A percentile compares a stretch with the other conserved stretches of the same genome.
phyloP scores from a whole-genome alignment of 371 early-diverging fungal species.

The Mucor circinelloides region DNA sequence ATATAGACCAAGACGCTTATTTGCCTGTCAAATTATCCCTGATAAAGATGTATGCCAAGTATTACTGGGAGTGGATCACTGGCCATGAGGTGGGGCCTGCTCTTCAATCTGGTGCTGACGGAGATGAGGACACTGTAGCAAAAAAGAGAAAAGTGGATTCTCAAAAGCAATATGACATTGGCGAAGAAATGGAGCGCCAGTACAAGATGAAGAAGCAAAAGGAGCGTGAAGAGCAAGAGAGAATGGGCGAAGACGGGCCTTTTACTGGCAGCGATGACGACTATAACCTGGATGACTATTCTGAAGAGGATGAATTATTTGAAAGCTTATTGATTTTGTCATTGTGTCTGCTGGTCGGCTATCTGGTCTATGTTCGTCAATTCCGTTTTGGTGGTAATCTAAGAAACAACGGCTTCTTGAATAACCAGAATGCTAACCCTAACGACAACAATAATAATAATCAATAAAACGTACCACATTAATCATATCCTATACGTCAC shows the following conservation, averaged over 20 bases:
- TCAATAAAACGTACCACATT: conserved; percentile 3
- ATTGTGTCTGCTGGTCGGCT: conserved; percentile 61
- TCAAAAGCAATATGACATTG: conserved; percentile 22
- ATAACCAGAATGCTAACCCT: neutral
- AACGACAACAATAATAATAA: neutral
- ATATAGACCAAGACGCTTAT: conserved; percentile 77
- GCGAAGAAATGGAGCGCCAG: conserved; percentile 44
- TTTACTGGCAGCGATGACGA: conserved; percentile 21
- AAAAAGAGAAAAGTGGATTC: conserved; percentile 24
- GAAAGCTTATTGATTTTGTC: conserved; percentile 61
- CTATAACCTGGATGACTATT: conserved; percentile 31
- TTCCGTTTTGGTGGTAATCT: conserved; percentile 38
- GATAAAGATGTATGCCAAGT: conserved; percentile 69
- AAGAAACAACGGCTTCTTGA: neutral
- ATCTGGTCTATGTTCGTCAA: conserved; percentile 66
- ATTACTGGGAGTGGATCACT: conserved; percentile 65
- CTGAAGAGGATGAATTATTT: conserved; percentile 56
- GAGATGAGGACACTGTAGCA: neutral
- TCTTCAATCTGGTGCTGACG: neutral
- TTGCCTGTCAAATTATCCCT: conserved; percentile 83
- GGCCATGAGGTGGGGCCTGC: conserved; percentile 57
- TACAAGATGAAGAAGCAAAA: conserved; percentile 41
- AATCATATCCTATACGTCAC: neutral
- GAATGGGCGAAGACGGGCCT: conserved; percentile 9
- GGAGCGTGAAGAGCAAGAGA: conserved; percentile 39